These are phyloP conservation scores for Ceratocystis alfenasii DNA, from an alignment of 2,329 filamentous ascomycete genomes.

Conservation along the genomic window DNA sequence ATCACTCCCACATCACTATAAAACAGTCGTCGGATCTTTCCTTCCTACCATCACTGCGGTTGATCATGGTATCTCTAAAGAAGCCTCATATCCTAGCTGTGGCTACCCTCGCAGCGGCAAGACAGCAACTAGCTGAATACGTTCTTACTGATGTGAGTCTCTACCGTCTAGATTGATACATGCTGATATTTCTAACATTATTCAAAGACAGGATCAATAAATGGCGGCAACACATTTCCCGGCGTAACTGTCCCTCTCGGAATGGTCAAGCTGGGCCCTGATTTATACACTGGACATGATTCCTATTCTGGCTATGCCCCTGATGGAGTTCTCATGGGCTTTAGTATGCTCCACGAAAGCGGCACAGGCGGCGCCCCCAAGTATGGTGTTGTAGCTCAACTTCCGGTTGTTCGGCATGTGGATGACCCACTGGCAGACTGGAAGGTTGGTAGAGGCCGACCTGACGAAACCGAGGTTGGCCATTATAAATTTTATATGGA, in stretches of 20 bases:
- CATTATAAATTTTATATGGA: slow-evolving; percentile 47
- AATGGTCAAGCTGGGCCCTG: slow-evolving; percentile 40
- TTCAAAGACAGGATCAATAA: slow-evolving; percentile 35
- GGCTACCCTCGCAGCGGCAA: neutral
- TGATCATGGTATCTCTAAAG: neutral
- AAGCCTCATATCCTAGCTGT: neutral
- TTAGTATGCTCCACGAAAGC: slow-evolving; percentile 53
- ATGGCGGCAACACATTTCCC: slow-evolving; percentile 40
- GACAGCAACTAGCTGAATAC: slow-evolving; percentile 28
- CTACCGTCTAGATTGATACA: neutral
- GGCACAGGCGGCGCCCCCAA: slow-evolving; percentile 59
- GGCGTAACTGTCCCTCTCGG: slow-evolving; percentile 38
- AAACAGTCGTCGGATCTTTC: neutral
- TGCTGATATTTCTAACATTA: slow-evolving; percentile 11
- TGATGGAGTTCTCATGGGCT: slow-evolving; percentile 44
- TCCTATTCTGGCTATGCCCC: slow-evolving; percentile 43
- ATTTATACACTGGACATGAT: slow-evolving; percentile 38
- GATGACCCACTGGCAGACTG: slow-evolving; percentile 44
- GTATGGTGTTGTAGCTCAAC: slow-evolving; percentile 53
- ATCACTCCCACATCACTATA: too few relatives aligned
- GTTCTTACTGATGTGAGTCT: slow-evolving; percentile 30
- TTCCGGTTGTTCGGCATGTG: slow-evolving; percentile 41
- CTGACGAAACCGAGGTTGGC: slow-evolving; percentile 45
- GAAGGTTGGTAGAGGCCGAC: slow-evolving; percentile 41
- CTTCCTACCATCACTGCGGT: neutral